Evolutionary conservation across 1,139 yeast genomes (phyloP), one percentile per base, ranked within the genome.

Genomic region (Yamadazyma taylorii): DNA sequence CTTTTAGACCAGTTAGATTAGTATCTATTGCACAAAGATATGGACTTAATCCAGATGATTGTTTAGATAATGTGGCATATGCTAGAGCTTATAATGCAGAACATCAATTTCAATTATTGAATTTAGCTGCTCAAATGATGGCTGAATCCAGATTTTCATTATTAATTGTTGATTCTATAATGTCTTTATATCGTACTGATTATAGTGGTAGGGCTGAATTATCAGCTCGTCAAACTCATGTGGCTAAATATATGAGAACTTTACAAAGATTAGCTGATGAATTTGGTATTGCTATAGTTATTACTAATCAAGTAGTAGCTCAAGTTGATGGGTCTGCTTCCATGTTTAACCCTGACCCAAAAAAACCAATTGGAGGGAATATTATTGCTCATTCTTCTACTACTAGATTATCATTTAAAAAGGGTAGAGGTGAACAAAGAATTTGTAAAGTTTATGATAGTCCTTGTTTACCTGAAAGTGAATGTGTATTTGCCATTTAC

Each of bases 361-460:
- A 94, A 62, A 94, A 94, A 60, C 98, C 99, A 9, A 92, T 94
- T 51, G 99, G 99, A 41, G 99, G 99, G 53, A 92, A 94, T 55
- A 92, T 94, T 51, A 84, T 94, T 62, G 98, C 98, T 2, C 99
- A 94, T 60, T 83, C 96, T 16, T 88, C 97, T 3, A 92, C 97
- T 8, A 92, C 98, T 1, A 76, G 97, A 52, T 74, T 92, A 44
- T 85, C 88, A 34, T 81, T 92, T 59, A 84, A 84, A 56, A 92
- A 92, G 67, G 97, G 96, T 32, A 78, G 85, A 49, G 97, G 84
- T 15, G 95, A 89, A 51, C 92, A 87, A 54, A 81, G 98, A 69
- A 83, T 88, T 29, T 92, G 97, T 66, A 89, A 88, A 61, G 84
- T 92, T 38, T 89, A 88, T 51, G 98, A 92, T 58, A 86, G 96